Conservation (phyloP, 345 rosid species). For the Lepidium didymum region DNA sequence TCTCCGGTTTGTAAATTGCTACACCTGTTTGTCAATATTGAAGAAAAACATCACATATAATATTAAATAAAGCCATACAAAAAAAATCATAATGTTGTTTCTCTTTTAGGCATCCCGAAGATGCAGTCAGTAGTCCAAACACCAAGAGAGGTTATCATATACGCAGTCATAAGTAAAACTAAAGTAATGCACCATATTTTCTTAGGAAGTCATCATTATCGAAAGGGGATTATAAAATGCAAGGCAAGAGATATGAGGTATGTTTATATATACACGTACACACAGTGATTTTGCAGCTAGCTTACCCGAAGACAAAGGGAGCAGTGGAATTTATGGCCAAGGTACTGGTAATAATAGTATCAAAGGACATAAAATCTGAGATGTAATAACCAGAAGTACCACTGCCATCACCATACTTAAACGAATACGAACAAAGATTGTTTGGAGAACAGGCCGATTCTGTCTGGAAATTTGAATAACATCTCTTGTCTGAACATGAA, state of each 20-base stretch:
- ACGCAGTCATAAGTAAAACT: neutral
- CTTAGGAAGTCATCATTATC: neutral
- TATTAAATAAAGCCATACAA: neutral
- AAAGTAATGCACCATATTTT: neutral
- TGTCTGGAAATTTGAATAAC: conserved; percentile 50
- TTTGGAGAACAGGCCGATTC: conserved; percentile 60
- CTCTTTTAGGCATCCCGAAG: neutral
- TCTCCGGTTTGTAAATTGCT: conserved; percentile 70
- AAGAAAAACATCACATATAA: conserved; percentile 6
- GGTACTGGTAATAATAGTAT: conserved; percentile 44
- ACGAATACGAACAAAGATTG: conserved; percentile 63
- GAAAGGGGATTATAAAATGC: neutral
- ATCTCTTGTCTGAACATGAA: conserved; percentile 67
- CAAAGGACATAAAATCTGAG: conserved; percentile 57
- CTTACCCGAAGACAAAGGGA: conserved; percentile 81
- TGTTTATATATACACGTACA: neutral
- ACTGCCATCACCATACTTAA: conserved; percentile 96
- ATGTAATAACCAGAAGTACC: conserved; percentile 85
- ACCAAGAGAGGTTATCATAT: neutral
- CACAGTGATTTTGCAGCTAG: neutral
- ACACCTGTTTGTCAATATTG: conserved; percentile 50
- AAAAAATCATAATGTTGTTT: neutral
- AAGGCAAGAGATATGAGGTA: neutral
- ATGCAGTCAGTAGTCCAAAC: neutral
- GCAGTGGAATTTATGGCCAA: conserved; percentile 54